Percentiles rank a stretch among this genome's conserved stretches.
phyloP scores from a whole-genome alignment of 2,329 filamentous ascomycete species.

The Xylariaceae sp. region DNA sequence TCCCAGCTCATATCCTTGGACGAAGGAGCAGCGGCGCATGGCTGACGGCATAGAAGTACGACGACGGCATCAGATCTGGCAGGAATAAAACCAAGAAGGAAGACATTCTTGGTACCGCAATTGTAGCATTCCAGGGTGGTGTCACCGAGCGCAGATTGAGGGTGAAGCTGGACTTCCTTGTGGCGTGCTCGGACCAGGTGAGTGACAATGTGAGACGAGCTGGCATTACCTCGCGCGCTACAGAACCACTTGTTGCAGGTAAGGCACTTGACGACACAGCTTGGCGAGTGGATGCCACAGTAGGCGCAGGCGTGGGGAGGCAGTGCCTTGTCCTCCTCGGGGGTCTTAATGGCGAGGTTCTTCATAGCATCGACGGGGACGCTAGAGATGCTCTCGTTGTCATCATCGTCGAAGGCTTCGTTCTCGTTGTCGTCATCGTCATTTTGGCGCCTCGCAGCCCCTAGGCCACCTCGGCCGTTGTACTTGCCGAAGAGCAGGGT shows the following conservation, averaged over 20 bases:
- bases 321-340: slow-evolving; percentile 83
- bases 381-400: slow-evolving; percentile 70
- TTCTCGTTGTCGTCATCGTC: slow-evolving; percentile 89
- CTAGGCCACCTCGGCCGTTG: slow-evolving; percentile 50
- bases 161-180: slow-evolving; percentile 97
- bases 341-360: slow-evolving; percentile 49
- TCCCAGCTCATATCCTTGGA: slow-evolving; percentile 99
- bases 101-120: slow-evolving; percentile 98
- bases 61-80: slow-evolving; percentile 98
- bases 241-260: slow-evolving; percentile 98
- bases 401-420: slow-evolving; percentile 77
- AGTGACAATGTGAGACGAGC: slow-evolving; percentile 96
- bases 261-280: slow-evolving; percentile 93
- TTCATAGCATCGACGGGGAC: slow-evolving; percentile 72
- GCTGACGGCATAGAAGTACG: slow-evolving; percentile 91
- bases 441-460: slow-evolving; percentile 54
- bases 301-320: slow-evolving; percentile 95
- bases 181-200: slow-evolving; percentile 94
- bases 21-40: slow-evolving; percentile 88
- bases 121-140: slow-evolving; percentile 98
- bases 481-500: slow-evolving; percentile 70
- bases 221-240: slow-evolving; percentile 92
- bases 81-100: slow-evolving; percentile 94
- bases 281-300: slow-evolving; percentile 94
- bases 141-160: slow-evolving; percentile 85